Evolutionary conservation across 805 yeast genomes (phyloP).

Genomic region (Pichia kluyveri): DNA sequence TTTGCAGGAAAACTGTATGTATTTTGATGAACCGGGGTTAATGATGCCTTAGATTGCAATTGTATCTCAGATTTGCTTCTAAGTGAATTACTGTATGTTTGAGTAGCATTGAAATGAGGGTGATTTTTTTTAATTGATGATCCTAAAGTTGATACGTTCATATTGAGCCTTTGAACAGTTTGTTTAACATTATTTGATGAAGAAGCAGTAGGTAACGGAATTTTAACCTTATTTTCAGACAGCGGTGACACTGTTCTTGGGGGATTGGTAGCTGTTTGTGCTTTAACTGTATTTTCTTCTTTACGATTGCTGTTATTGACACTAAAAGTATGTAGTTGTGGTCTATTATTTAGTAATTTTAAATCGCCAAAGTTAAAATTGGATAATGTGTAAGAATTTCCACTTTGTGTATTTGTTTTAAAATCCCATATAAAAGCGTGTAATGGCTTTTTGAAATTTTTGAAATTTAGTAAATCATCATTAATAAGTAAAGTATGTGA

Average conservation of each 20-base stretch:
- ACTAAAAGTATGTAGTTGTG: not conserved
- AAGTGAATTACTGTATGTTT: not conserved
- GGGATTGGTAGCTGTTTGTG: not conserved
- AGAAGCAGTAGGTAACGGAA: not conserved
- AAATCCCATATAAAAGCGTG: conserved; percentile 27
- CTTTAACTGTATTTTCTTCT: too few relatives aligned
- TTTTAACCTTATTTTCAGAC: not conserved
- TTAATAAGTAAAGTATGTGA: conserved; percentile 23
- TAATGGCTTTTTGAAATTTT: conserved; percentile 14
- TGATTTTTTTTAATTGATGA: not conserved
- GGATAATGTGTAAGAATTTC: not conserved
- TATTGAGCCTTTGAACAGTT: not conserved
- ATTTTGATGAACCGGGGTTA: not conserved
- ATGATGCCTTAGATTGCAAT: not conserved
- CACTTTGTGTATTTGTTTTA: conserved; percentile 10
- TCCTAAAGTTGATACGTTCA: too few relatives aligned
- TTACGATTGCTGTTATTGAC: not conserved
- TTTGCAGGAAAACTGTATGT: not conserved
- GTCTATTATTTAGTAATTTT: not conserved
- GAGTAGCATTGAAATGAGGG: not conserved
- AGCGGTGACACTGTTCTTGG: not conserved
- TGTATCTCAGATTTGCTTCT: not conserved
- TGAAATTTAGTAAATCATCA: conserved; percentile 19
- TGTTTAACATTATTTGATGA: not conserved
- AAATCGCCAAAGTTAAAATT: not conserved